Evolutionary conservation across 805 yeast genomes (phyloP).

Genomic region (Metschnikowia kunwiensis): DNA sequence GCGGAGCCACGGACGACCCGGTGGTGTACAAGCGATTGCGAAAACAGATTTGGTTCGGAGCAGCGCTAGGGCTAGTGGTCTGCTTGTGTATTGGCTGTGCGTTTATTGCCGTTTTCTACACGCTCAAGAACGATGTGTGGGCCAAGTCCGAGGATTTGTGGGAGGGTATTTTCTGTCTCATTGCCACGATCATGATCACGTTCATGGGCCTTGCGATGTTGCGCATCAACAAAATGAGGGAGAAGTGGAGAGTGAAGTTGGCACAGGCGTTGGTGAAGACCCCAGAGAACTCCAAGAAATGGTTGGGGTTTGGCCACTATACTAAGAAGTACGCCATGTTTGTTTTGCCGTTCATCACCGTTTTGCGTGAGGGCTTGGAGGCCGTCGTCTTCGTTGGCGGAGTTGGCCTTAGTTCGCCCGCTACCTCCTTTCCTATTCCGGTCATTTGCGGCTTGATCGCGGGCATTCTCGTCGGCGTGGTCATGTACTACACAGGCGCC

Average conservation of each 20-base stretch:
- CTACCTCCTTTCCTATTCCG: conserved; percentile 78
- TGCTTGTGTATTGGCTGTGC: conserved; percentile 89
- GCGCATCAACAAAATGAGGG: conserved; percentile 93
- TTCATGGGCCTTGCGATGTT: conserved; percentile 96
- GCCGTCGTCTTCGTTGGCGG: conserved; percentile 47
- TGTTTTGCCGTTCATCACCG: conserved; percentile 83
- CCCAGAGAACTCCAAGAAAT: conserved; percentile 24
- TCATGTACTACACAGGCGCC: conserved; percentile 81
- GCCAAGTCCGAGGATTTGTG: conserved; percentile 84
- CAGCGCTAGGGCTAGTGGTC: conserved; percentile 64
- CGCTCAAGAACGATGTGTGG: conserved; percentile 80
- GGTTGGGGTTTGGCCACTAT: conserved; percentile 51
- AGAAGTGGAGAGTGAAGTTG: conserved; percentile 93
- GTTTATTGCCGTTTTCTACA: conserved; percentile 90
- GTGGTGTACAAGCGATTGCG: conserved; percentile 58
- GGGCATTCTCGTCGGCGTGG: conserved; percentile 67
- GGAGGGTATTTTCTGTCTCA: conserved; percentile 93
- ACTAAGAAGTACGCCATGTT: conserved; percentile 83
- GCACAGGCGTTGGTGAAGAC: conserved; percentile 79
- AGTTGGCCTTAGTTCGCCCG: conserved; percentile 33
- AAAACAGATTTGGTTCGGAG: conserved; percentile 88
- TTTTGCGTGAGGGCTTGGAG: conserved; percentile 87
- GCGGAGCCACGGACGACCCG: conserved; percentile 44
- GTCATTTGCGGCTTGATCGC: conserved; percentile 82
- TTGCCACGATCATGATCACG: conserved; percentile 89